Base-by-base conservation (phyloP, 2,329 filamentous ascomycete species). In the Penicillium decumbens region DNA sequence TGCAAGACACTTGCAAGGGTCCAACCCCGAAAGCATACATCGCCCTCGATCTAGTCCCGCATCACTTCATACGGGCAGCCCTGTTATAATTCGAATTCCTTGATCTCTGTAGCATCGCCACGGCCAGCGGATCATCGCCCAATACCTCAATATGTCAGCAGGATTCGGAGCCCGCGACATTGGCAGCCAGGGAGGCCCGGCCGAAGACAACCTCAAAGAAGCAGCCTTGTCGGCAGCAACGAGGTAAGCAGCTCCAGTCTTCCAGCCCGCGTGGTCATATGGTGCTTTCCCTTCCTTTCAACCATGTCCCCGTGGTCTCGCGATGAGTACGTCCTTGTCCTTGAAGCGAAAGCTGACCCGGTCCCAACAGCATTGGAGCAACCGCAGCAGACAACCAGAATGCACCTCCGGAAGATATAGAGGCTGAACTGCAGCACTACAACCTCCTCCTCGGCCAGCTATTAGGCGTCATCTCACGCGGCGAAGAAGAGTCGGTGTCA, bases 371-470 rank as follows among this genome's bases (percentile, higher is more conserved):
- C 15, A 8, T 5, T 8, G 32, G 15, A 20, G 20, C 7, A 20
- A 15, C 32, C 7, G 7, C 27, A 29, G 27, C 7, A 29, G 8
- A 29, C 8, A 15, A 20, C 15, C 32, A 35, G 18, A 20, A 20
- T 35, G 32, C 32, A 20, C 4, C 20, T 13, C 32, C 32, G 10
- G 32, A 10, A 35, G 15, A 20, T 10, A 35, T 20, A 10, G 32
- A 35, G 18, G 32, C 3, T 5, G 47, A 50, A 12, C 15, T 50
- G 32, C 43, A 53, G 13, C 66, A 66, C 33, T 66, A 65, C 38
- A 57, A 54, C 32, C 50, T 43, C 23, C 62, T 66, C 18, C 57
- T 67, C 39, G 44, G 58, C 25, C 59, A 57, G 10, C 52, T 68
- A 25, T 38, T 68, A 30, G 39, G 38, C 6, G 28, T 65, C 24